A percentile compares a stretch with the other conserved stretches of the same genome.
Conservation (phyloP, 164 flowering plant species). For the Vitis amurensis region DNA sequence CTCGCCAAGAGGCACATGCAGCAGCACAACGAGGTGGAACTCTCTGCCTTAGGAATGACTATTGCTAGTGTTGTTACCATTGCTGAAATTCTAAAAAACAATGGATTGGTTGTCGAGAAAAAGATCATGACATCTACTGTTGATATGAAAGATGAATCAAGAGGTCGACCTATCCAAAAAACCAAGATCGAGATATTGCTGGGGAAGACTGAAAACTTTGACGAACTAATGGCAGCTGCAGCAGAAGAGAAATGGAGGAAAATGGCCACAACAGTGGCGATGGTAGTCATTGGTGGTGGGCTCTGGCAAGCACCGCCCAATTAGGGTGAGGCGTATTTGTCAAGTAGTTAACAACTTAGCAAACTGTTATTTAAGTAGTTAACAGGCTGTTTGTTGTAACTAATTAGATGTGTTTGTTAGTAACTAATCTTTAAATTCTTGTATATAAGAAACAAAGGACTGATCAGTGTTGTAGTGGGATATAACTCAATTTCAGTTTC, state of each 20-base stretch:
- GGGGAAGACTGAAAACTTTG: no score
- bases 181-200: constrained; percentile 17
- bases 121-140: constrained; percentile 42
- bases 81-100: constrained; percentile 51
- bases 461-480: no score
- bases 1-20: constrained; percentile 51
- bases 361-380: no score
- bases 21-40: constrained; percentile 35
- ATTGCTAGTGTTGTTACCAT: constrained; percentile 55
- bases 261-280: constrained; percentile 6
- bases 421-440: no score
- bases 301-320: constrained; percentile 53
- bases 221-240: no score
- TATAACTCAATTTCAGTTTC: no score
- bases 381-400: no score
- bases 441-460: no score
- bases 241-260: constrained; percentile 15
- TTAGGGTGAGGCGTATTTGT: constrained; percentile 39
- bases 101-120: constrained; percentile 46
- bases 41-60: constrained; percentile 42
- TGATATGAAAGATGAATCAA: constrained; percentile 37
- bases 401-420: no score
- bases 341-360: no score
- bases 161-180: constrained; percentile 43
- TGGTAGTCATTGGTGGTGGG: constrained; percentile 63